Percentiles rank a stretch among this genome's conserved stretches.
These are phyloP conservation scores for Gremmenia infestans DNA, from an alignment of 2,329 filamentous ascomycete genomes.

Conservation along the genomic window DNA sequence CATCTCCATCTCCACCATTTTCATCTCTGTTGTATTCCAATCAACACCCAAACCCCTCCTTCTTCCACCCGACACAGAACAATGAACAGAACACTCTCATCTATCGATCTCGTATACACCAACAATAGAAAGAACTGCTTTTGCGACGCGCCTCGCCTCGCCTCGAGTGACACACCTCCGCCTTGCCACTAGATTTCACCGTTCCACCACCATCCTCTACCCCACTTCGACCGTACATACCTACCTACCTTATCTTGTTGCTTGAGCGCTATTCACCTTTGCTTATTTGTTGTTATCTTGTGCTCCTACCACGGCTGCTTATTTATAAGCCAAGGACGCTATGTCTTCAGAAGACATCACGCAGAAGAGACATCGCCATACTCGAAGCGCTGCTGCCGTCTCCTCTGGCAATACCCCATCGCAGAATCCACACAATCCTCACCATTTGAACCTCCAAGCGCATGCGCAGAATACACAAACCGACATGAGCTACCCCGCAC, in stretches of 20 bases:
- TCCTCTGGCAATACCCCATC: conserved; percentile 22
- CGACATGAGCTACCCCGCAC: conserved; percentile 20
- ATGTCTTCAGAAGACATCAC: conserved; percentile 41
- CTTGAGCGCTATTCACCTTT: conserved; percentile 2
- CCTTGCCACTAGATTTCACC: conserved; percentile 12
- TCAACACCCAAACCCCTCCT: conserved; percentile 1
- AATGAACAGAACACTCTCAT: conserved; percentile 25
- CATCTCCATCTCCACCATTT: conserved; percentile 4
- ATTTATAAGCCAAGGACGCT: conserved; percentile 43
- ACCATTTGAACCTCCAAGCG: conserved; percentile 39
- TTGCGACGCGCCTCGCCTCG: conserved; percentile 12
- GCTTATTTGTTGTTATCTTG: conserved; percentile 15
- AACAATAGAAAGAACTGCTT: conserved; percentile 14
- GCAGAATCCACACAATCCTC: conserved; percentile 38
- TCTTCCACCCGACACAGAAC: conserved; percentile 11
- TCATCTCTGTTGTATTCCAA: conserved; percentile 8
- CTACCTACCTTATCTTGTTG: not conserved
- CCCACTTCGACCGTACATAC: conserved; percentile 3
- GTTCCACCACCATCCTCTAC: not conserved
- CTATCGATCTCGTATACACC: conserved; percentile 12
- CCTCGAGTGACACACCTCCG: conserved; percentile 22
- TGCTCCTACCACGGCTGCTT: conserved; percentile 30
- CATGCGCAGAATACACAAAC: conserved; percentile 33
- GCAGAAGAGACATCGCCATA: conserved; percentile 33
- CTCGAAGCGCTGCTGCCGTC: conserved; percentile 24